A percentile compares a stretch with the other conserved stretches of the same genome.
phyloP scores from a whole-genome alignment of 2,329 filamentous ascomycete genomes.

The Penicillium rolfsii region DNA sequence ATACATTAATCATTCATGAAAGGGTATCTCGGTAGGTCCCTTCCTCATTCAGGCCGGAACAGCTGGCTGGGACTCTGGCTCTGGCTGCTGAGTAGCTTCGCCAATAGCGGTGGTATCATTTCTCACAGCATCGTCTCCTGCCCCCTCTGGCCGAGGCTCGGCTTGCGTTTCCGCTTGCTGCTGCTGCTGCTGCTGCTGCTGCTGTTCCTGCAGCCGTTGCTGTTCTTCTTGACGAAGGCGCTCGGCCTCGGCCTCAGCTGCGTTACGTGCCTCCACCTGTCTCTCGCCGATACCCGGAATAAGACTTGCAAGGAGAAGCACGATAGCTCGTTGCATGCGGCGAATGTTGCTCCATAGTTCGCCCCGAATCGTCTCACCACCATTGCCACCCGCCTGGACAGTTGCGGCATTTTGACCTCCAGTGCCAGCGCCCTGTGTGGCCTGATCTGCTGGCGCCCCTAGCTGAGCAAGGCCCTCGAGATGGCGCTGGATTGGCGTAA shows the following conservation, averaged over 20 bases:
- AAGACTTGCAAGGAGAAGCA: conserved; percentile 65
- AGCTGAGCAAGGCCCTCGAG: conserved; percentile 48
- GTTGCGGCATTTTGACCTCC: conserved; percentile 12
- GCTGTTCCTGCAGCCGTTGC: conserved; percentile 8
- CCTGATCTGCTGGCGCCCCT: conserved; percentile 29
- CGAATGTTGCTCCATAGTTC: conserved; percentile 42
- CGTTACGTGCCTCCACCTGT: conserved; percentile 60
- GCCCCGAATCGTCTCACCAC: conserved; percentile 7
- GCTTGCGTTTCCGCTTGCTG: conserved; percentile 4
- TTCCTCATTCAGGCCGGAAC: not conserved
- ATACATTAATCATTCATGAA: not conserved
- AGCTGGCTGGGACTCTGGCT: not conserved
- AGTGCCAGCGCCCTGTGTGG: conserved; percentile 4
- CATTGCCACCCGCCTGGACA: conserved; percentile 9
- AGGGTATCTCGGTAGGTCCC: not conserved
- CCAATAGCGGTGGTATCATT: not conserved
- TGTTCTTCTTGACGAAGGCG: conserved; percentile 9
- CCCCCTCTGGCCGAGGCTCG: not conserved
- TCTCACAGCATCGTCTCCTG: not conserved
- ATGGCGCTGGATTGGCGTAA: conserved; percentile 49
- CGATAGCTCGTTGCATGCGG: conserved; percentile 58
- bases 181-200: not conserved
- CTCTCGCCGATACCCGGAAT: conserved; percentile 66
- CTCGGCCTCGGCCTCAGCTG: conserved; percentile 49
- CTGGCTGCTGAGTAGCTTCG: not conserved